These are phyloP conservation scores for Leishmania braziliensis DNA, from an alignment of 208 protist species.

Conservation along the genomic window DNA sequence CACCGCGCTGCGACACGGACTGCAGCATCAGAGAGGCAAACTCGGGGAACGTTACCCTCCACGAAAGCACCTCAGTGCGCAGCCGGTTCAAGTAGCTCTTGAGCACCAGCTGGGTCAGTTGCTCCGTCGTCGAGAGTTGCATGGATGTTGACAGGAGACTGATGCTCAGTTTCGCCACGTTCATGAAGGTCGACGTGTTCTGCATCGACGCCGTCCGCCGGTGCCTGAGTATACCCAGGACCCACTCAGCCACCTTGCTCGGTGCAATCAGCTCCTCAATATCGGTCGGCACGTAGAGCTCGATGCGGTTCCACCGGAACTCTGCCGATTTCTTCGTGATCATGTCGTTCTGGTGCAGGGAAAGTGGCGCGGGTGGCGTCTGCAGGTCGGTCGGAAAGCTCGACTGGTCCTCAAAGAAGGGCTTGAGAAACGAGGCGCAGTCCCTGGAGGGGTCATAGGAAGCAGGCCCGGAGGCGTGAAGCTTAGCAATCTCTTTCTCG, in stretches of 20 bases:
- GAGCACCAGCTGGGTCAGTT: conserved; percentile 47
- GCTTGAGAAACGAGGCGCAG: conserved; percentile 22
- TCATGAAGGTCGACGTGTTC: conserved; percentile 33
- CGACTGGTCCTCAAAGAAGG: conserved; percentile 35
- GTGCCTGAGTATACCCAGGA: conserved; percentile 33
- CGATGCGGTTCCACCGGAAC: conserved; percentile 30
- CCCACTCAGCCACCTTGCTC: conserved; percentile 27
- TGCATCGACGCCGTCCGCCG: conserved; percentile 19
- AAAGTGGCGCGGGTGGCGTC: conserved; percentile 1
- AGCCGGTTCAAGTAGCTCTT: conserved; percentile 45
- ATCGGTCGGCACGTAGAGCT: conserved; percentile 31
- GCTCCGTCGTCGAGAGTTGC: conserved; percentile 59
- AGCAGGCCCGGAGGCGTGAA: conserved; percentile 55
- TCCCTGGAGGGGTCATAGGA: conserved; percentile 30
- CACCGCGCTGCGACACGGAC: conserved; percentile 56
- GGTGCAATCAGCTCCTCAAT: conserved; percentile 25
- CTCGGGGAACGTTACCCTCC: conserved; percentile 55
- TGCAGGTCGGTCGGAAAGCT: background rate
- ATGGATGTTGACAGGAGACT: conserved; percentile 65
- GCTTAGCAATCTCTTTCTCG: conserved; percentile 59
- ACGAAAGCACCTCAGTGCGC: conserved; percentile 53
- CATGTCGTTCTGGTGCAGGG: conserved; percentile 26
- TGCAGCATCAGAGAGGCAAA: conserved; percentile 64
- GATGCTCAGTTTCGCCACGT: conserved; percentile 67
- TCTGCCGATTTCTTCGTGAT: conserved; percentile 25